A percentile compares a stretch with the other conserved stretches of the same genome.
Evolutionary conservation across 768 basidiomycete species (phyloP).

Genomic region (Phlegmacium glaucopus): DNA sequence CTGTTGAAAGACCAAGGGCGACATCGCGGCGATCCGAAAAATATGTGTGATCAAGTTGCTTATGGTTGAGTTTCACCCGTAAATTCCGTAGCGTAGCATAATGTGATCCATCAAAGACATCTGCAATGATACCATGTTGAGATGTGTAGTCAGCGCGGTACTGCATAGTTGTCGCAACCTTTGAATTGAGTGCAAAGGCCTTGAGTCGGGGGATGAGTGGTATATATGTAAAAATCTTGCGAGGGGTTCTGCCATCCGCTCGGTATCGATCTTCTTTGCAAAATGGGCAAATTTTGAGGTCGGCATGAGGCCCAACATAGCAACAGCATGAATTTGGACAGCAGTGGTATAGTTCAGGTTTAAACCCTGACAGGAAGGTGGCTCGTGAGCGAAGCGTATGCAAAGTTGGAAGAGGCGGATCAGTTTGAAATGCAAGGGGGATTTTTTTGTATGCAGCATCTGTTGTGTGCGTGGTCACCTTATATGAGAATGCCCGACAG

Average conservation of each 20-base stretch:
- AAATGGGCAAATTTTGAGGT: conserved; percentile 23
- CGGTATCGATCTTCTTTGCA: conserved; percentile 21
- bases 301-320: conserved; percentile 18
- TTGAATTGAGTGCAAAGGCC: conserved; percentile 17
- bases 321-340: conserved; percentile 17
- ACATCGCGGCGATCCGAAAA: conserved; percentile 39
- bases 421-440: conserved; percentile 10
- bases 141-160: conserved; percentile 23
- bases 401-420: conserved; percentile 16
- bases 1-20: conserved; percentile 38
- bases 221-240: conserved; percentile 31
- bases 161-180: conserved; percentile 16
- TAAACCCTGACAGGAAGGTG: conserved; percentile 25
- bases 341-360: conserved; percentile 22
- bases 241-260: conserved; percentile 17
- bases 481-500: conserved; percentile 17
- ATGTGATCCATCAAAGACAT: conserved; percentile 33
- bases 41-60: conserved; percentile 19
- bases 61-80: conserved; percentile 18
- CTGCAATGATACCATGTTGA: conserved; percentile 17
- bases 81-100: conserved; percentile 23
- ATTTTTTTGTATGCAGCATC: conserved; percentile 10
- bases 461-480: conserved; percentile 14
- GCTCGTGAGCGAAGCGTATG: conserved; percentile 7
- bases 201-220: conserved; percentile 25